Evolutionary conservation across 2,329 filamentous ascomycete genomes (phyloP).

Genomic region (Zalaria sp.): DNA sequence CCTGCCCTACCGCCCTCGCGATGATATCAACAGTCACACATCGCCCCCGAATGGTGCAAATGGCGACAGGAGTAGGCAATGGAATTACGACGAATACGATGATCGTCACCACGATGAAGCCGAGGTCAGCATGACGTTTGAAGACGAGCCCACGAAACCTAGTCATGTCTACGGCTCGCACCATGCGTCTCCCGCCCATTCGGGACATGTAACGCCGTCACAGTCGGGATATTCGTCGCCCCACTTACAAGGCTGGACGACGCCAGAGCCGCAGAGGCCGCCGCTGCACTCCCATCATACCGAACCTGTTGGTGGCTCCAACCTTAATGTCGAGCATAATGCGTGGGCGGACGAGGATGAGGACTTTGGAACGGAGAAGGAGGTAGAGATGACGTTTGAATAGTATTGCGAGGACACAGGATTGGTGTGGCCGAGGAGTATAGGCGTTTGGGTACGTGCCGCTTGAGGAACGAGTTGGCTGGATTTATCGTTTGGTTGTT

Average conservation of each 20-base stretch:
- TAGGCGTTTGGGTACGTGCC: too few species aligned
- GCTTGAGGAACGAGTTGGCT: too few species aligned
- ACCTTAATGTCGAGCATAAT: constrained; percentile 20
- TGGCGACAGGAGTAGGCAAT: too few species aligned
- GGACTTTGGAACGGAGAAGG: constrained; percentile 31
- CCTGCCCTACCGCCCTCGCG: not conserved
- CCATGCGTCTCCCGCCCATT: constrained; percentile 6
- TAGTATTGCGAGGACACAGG: constrained; percentile 6
- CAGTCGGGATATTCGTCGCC: too few species aligned
- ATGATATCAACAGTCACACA: constrained; percentile 3
- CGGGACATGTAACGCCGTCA: too few species aligned
- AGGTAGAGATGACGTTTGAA: constrained; percentile 35
- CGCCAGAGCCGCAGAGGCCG: constrained; percentile 3
- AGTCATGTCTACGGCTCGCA: constrained; percentile 11
- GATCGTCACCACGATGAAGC: constrained; percentile 15
- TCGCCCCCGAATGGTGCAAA: too few species aligned
- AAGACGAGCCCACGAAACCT: constrained; percentile 9
- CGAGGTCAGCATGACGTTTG: constrained; percentile 34
- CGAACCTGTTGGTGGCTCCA: constrained; percentile 9
- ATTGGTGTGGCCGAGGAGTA: constrained; percentile 1
- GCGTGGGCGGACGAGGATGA: constrained; percentile 35
- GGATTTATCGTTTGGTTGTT: too few species aligned
- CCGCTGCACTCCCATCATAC: constrained; percentile 13
- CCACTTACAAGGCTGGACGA: too few species aligned
- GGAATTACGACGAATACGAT: constrained; percentile 19